A percentile compares a stretch with the other conserved stretches of the same genome.
Conservation (phyloP, 371 early-diverging fungal species). For the Basidiobolus meristosporus region DNA sequence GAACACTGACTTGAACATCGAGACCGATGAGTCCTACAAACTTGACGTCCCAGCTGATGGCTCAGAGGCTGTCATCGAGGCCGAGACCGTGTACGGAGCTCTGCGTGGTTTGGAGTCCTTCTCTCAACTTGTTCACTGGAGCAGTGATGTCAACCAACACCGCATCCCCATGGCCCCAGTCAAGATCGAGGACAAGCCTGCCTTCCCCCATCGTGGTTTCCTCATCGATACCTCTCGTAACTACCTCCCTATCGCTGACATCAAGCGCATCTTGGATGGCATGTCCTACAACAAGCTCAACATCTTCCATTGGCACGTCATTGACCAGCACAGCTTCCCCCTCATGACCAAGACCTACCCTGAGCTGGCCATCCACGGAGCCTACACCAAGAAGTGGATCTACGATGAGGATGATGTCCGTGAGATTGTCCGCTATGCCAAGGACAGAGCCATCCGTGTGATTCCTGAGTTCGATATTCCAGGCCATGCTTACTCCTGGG, state of each 20-base stretch:
- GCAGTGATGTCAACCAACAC: constrained; percentile 4
- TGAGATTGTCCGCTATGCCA: constrained; percentile 33
- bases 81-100: constrained; percentile 52
- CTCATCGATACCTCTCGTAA: constrained; percentile 59
- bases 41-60: no score
- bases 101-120: constrained; percentile 56
- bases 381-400: neutral
- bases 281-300: constrained; percentile 61
- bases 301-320: constrained; percentile 67
- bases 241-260: constrained; percentile 35
- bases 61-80: constrained; percentile 14
- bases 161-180: constrained; percentile 33
- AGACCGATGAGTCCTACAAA: no score
- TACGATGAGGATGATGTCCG: constrained; percentile 23
- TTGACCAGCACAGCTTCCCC: constrained; percentile 61
- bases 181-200: constrained; percentile 42
- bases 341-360: constrained; percentile 30
- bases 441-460: constrained; percentile 47
- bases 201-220: constrained; percentile 50
- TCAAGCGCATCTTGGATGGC: constrained; percentile 36
- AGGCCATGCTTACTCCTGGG: constrained; percentile 23
- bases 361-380: constrained; percentile 13
- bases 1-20: no score
- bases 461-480: constrained; percentile 65
- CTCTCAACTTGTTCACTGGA: constrained; percentile 31